Evolutionary conservation across 163 green algal genomes (phyloP), one percentile per base, ranked within the genome.

Genomic region (Scenedesmus sp.): DNA sequence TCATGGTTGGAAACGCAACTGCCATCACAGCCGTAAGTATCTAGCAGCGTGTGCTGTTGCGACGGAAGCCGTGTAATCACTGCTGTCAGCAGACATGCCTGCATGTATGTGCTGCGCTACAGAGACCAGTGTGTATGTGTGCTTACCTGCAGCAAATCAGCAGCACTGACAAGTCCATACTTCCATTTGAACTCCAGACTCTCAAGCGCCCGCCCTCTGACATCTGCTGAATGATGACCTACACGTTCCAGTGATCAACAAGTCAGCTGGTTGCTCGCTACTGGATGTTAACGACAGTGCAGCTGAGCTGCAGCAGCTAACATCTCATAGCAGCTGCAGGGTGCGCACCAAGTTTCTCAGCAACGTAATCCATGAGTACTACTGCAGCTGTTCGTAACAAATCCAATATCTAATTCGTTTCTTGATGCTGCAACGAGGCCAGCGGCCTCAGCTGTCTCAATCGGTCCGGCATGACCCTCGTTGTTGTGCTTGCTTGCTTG

Each of bases 141-240:
- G 56, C 84, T n/a, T 3, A 95, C 94, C 94, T 95, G 88, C 54
- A 93, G 74, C 1, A 96, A 60, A 4, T 96, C 94, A 23, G 89
- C 92, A 76, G 74, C 64, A 1, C 7, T 20, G 15, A 96, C 26
- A 10, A 96, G 77, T 0, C 92, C 92, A 77, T 96, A 94, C 73
- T 94, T 95, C 62, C 94, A 89, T 84, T 96, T 96, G 89, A 96
- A 96, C 23, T 96, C 94, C 16, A 96, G 60, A 82, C 92, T 95
- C 76, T 96, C 90, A 12, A 96, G 85, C 0, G 94, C 89, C 4
- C 94, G 91, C 2, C 92, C 91, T 8, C 94, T 88, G 15, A 95
- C 93, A 8, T 96, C 94, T 0, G 67, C 86, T 13, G 94, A 86
- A 0, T 82, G 83, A 52, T 95, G 93, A 8, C 88, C 94, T 96